Evolutionary conservation across 352 stramenopile species (phyloP), one percentile per base, ranked within the genome.

Genomic region (Pythium plurisporium): DNA sequence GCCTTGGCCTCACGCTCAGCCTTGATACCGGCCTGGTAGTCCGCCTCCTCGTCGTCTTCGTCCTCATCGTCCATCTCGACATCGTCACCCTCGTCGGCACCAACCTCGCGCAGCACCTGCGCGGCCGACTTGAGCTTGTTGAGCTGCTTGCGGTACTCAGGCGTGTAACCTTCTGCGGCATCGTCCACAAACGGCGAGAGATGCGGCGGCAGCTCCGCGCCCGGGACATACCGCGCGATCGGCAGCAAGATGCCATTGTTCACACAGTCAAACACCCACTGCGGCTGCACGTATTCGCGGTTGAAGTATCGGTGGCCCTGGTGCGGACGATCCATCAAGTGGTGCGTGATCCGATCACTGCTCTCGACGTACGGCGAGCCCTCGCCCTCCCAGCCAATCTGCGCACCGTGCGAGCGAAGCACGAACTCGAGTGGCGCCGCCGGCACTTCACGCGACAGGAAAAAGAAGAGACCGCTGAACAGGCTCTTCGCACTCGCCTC

Each of bases 251-350:
- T 86, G 33, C 91, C 79, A 56, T 98, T 98, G 77, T 99, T 99
- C 27, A 98, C 82, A 27, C 82, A 96, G 80, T 99, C 97, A 48
- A 99, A 96, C 23, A 99, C 80, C 97, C 97, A 99, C 73, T 99
- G 97, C 31, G 97, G 97, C 79, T 99, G 97, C 40, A 99, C 83
- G 63, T 97, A 99, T 73, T 99, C 97, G 64, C 95, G 83, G 64
- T 82, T 91, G 38, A 92, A 92, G 72, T 94, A 92, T 4, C 73
- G 84, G 54, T 94, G 75, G 14, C 87, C 86, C 30, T 97, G 86
- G 50, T 96, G 92, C 11, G 90, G 91, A 22, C 96, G 87, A 68
- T 99, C 96, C 64, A 97, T 90, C 48, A 99, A 69, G 70, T 99
- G 93, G 79, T 99, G 97, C 37, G 97, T 99, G 62, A 99, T 98